phyloP scores from a whole-genome alignment of 1,284 basidiomycete genomes.

The Cryptococcus sp. region DNA sequence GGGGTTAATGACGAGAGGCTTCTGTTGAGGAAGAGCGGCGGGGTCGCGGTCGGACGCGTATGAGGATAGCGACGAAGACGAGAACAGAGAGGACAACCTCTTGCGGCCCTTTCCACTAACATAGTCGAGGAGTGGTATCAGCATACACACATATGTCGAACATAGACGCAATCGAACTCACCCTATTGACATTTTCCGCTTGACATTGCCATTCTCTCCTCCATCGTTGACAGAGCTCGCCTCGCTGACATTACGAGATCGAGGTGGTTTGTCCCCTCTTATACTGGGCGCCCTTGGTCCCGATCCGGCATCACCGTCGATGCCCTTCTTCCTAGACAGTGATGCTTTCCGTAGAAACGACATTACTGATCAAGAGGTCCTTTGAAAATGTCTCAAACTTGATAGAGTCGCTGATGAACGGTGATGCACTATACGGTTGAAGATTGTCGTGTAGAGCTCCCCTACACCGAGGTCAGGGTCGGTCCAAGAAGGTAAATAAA shows the following conservation, averaged over 20 bases:
- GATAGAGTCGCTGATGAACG: background rate
- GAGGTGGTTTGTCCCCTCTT: conserved; percentile 22
- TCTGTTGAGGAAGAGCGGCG: conserved; percentile 8
- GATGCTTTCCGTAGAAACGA: conserved; percentile 30
- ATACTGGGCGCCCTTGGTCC: conserved; percentile 10
- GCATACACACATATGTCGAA: background rate
- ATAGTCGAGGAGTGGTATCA: background rate
- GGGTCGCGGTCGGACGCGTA: conserved; percentile 18
- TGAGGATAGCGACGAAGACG: conserved; percentile 33
- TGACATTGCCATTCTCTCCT: conserved; percentile 13
- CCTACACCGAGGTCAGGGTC: too few relatives aligned
- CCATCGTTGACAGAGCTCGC: conserved; percentile 19
- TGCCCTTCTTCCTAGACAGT: conserved; percentile 24
- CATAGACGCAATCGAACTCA: conserved; percentile 6
- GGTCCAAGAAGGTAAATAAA: too few relatives aligned
- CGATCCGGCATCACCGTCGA: conserved; percentile 9
- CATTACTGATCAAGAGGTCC: conserved; percentile 5
- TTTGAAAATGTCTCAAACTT: background rate
- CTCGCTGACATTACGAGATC: conserved; percentile 22
- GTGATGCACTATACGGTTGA: background rate
- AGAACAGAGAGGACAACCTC: conserved; percentile 45
- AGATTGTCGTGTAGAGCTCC: too few relatives aligned
- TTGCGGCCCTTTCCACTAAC: conserved; percentile 35
- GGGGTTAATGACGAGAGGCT: conserved; percentile 18
- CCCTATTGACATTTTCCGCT: conserved; percentile 23